Evolutionary conservation across 108 stramenopile genomes (phyloP).

Genomic region (Mediolabrus comicus): DNA sequence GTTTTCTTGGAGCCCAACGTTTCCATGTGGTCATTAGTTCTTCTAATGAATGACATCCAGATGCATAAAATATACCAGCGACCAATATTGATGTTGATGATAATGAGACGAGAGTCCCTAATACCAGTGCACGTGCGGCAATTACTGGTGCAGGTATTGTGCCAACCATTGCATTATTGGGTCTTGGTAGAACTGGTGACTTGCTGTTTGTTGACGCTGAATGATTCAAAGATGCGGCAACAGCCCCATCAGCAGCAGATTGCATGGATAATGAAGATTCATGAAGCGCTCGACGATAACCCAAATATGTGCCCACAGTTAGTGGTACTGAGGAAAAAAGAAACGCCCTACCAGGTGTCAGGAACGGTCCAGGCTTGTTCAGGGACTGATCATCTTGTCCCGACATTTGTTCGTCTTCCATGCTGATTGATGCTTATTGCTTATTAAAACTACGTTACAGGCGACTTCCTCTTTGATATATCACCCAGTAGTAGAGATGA

Average conservation of each 20-base stretch:
- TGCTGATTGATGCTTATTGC: background rate
- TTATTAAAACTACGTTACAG: too few species aligned
- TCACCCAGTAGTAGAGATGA: background rate
- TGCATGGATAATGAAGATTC: background rate
- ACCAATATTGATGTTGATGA: slow-evolving; percentile 37
- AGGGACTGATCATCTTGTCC: background rate
- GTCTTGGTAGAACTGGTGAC: background rate
- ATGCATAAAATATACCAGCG: slow-evolving; percentile 40
- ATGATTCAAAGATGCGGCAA: background rate
- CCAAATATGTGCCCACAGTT: slow-evolving; percentile 24
- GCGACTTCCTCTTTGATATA: too few species aligned
- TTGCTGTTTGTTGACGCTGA: background rate
- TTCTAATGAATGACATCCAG: slow-evolving; percentile 52
- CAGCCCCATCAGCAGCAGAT: slow-evolving; percentile 6
- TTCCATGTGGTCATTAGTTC: slow-evolving; percentile 50
- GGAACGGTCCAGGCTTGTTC: background rate
- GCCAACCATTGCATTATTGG: slow-evolving; percentile 5
- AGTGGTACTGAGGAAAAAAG: slow-evolving; percentile 25
- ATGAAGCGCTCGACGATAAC: slow-evolving; percentile 29
- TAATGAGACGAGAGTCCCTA: slow-evolving; percentile 40
- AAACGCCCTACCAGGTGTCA: slow-evolving; percentile 29
- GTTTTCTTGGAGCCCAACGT: slow-evolving; percentile 46
- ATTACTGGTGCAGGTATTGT: slow-evolving; percentile 21
- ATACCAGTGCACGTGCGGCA: slow-evolving; percentile 34
- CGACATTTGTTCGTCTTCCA: background rate